Base-by-base conservation (phyloP, 768 basidiomycete species). In the Termitomyces sp. region DNA sequence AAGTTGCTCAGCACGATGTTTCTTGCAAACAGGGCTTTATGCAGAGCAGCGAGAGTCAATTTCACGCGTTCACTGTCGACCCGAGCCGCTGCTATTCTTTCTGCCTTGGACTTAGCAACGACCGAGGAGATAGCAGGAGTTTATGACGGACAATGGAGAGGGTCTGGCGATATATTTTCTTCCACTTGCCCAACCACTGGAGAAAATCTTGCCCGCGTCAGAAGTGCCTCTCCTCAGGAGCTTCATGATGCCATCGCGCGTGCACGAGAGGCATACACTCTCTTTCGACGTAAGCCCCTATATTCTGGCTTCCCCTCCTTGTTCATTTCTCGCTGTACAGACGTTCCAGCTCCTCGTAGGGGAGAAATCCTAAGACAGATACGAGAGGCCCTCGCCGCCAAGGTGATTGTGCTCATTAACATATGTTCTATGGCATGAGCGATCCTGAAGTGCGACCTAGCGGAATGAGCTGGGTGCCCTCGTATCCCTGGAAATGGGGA, bases 301-400 rank as follows among this genome's bases (percentile, higher is more conserved):
- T 35, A n/a, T 23, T 38, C 46, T 26, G 20, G 7, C 41, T 30
- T 38, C 28, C 2, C n/a, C 26, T 46, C 5, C 52, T 55, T 60
- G 50, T 49, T 41, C 28, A 48, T 53, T 28, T 60, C 60, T 56
- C n/a, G n/a, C 28, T 51, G 30, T 47, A 48, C 50, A 72, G 80
- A 77, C 61, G 77, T 95, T 36, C 93, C 95, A 50, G 92, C 92
- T 13, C 96, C 95, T 3, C 85, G 84, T 53, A 81, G 95, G 58
- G 95, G 95, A 16, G 93, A 97, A 66, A 80, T 98, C 33, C 70
- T 98, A 54, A 78, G 95, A 60, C 91, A 97, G 71, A 89, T 98
- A 61, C 78, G 95, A 58, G 87, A 90, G 69, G 91, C 88, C 12
- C 77, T 96, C 7, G 83, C 87, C 10, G 76, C 76, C 36, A 95